Evolutionary conservation across 169 alveolate genomes (phyloP).

Genomic region (Eimeria zaria): DNA sequence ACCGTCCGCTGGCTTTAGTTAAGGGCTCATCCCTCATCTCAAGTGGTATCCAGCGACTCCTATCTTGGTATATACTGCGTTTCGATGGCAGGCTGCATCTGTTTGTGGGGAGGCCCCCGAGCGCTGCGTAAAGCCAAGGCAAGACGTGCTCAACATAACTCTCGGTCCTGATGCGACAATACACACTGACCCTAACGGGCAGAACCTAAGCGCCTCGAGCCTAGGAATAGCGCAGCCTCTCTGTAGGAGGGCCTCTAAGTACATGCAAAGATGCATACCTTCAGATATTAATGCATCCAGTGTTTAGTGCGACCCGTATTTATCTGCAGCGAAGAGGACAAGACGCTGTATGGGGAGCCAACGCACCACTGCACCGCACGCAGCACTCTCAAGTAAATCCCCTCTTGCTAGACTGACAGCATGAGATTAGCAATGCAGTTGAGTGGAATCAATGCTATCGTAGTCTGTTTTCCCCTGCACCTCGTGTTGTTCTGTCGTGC

Average conservation of each 20-base stretch:
- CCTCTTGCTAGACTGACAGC: not conserved
- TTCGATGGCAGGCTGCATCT: conserved; percentile 6
- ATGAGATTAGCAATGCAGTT: not conserved
- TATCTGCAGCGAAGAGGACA: conserved; percentile 26
- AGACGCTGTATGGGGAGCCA: not conserved
- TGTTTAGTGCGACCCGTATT: not conserved
- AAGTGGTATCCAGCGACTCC: not conserved
- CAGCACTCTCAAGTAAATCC: not conserved
- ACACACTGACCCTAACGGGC: not conserved
- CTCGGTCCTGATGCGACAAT: not conserved
- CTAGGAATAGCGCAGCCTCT: not conserved
- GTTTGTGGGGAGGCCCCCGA: conserved; percentile 37
- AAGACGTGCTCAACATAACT: conserved; percentile 4
- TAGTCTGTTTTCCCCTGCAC: not conserved
- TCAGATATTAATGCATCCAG: not conserved
- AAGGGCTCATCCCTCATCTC: not conserved
- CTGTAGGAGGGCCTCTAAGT: not conserved
- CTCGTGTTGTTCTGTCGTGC: not conserved
- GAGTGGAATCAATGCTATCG: not conserved
- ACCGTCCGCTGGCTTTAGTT: not conserved
- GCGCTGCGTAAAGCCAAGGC: conserved; percentile 57
- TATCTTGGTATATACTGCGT: not conserved
- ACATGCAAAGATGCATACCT: not conserved
- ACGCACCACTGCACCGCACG: not conserved
- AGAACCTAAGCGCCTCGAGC: not conserved